Conservation (phyloP, 352 stramenopile species). For the Halophytophthora batemanensis region DNA sequence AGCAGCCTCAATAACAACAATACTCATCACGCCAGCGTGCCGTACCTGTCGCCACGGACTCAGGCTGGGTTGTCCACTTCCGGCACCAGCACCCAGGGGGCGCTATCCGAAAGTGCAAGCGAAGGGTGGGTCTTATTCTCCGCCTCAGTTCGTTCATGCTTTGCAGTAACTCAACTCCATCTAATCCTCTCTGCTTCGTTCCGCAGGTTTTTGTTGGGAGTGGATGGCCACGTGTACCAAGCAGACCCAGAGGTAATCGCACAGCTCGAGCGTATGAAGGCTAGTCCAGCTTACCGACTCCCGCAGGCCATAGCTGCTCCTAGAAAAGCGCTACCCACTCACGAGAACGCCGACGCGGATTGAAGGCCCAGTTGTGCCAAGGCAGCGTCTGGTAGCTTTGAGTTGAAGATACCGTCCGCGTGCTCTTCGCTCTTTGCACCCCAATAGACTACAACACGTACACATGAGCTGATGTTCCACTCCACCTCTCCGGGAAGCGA, state of each 20-base stretch:
- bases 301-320: constrained; percentile 34
- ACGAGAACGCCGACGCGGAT: constrained; percentile 14
- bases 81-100: constrained; percentile 13
- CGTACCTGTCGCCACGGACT: constrained; percentile 27
- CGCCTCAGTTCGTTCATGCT: not conserved
- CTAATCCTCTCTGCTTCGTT: constrained; percentile 9
- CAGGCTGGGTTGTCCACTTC: constrained; percentile 18
- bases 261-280: constrained; percentile 45
- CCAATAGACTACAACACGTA: not conserved
- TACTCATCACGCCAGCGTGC: constrained; percentile 32
- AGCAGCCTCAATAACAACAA: constrained; percentile 41
- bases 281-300: constrained; percentile 35
- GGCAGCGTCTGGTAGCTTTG: no score
- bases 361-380: constrained; percentile 6
- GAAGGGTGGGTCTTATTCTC: constrained; percentile 43
- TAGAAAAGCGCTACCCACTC: constrained; percentile 17
- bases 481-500: not conserved
- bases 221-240: constrained; percentile 84
- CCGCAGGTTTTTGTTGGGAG: constrained; percentile 65
- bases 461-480: not conserved
- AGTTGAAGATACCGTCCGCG: no score
- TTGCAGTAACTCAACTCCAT: constrained; percentile 1
- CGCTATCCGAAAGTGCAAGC: constrained; percentile 53
- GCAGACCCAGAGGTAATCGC: constrained; percentile 62
- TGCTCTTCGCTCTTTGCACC: no score